Evolutionary conservation across 305 asterid genomes (phyloP).

Genomic region (Ruellia speciosa): DNA sequence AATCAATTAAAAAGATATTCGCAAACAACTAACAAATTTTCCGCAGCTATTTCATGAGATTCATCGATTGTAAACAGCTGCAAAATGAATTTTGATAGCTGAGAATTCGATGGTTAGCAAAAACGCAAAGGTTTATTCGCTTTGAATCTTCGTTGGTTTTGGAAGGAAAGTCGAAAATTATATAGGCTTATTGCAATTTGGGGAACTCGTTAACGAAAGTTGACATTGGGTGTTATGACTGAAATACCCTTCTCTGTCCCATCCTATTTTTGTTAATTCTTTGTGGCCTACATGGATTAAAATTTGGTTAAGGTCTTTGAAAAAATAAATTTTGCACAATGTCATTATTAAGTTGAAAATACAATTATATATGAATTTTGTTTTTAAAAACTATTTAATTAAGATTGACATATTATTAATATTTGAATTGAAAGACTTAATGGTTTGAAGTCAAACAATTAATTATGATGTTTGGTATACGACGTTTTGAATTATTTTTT

Average conservation of each 20-base stretch:
- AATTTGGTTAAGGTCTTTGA: no score
- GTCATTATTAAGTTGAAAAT: no score
- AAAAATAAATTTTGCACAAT: no score
- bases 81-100: neutral
- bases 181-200: neutral
- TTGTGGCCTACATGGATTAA: no score
- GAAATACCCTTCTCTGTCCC: neutral
- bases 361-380: no score
- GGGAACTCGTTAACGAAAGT: neutral
- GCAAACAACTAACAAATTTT: slow-evolving; percentile 5
- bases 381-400: no score
- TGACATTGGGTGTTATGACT: neutral
- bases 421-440: no score
- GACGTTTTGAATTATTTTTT: no score
- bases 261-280: no score
- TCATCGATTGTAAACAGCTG: neutral
- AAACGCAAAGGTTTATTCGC: neutral
- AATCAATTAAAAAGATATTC: slow-evolving; percentile 1
- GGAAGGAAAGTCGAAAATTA: neutral
- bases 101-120: neutral
- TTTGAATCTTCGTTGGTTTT: neutral
- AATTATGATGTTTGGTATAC: no score
- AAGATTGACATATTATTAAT: no score
- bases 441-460: no score
- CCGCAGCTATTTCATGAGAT: neutral